These are phyloP conservation scores for Stachybotrys echinatus DNA, from an alignment of 2,329 filamentous ascomycete genomes.

Conservation along the genomic window DNA sequence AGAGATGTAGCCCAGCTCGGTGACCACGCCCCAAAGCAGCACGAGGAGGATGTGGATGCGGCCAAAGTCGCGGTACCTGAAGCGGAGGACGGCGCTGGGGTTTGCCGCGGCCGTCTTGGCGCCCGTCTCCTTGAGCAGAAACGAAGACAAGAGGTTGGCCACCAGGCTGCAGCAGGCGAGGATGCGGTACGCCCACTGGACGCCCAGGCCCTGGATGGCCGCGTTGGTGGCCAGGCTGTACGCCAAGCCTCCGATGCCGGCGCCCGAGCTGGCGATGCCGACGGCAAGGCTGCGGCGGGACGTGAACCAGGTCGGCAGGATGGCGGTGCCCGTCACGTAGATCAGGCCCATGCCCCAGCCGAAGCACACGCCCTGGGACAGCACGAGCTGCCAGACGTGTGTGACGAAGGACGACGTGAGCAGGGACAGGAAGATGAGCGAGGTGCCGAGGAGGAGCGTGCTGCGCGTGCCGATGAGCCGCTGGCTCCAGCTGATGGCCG, in stretches of 20 bases:
- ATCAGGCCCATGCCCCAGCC: conserved; percentile 57
- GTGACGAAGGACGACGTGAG: conserved; percentile 48
- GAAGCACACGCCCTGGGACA: conserved; percentile 54
- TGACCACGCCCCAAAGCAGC: conserved; percentile 52
- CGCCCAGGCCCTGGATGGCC: conserved; percentile 48
- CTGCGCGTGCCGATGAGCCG: conserved; percentile 21
- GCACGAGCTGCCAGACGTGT: conserved; percentile 54
- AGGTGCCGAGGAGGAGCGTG: conserved; percentile 44
- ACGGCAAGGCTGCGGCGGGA: conserved; percentile 51
- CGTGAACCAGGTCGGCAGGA: conserved; percentile 58
- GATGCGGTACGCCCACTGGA: conserved; percentile 53
- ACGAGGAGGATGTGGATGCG: conserved; percentile 45
- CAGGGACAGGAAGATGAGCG: conserved; percentile 45
- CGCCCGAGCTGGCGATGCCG: conserved; percentile 47
- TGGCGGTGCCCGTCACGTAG: conserved; percentile 49
- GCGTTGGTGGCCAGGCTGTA: conserved; percentile 24
- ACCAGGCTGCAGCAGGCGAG: conserved; percentile 40
- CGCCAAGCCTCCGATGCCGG: conserved; percentile 30
- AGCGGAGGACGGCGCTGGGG: background rate
- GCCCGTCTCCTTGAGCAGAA: conserved; percentile 35
- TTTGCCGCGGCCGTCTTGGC: background rate
- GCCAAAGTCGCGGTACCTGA: conserved; percentile 34
- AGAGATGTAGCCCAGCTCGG: conserved; percentile 59
- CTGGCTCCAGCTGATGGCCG: conserved; percentile 25
- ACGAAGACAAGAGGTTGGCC: conserved; percentile 49